Conservation (phyloP, 2,329 filamentous ascomycete genomes). For the Trichoderma sp. region DNA sequence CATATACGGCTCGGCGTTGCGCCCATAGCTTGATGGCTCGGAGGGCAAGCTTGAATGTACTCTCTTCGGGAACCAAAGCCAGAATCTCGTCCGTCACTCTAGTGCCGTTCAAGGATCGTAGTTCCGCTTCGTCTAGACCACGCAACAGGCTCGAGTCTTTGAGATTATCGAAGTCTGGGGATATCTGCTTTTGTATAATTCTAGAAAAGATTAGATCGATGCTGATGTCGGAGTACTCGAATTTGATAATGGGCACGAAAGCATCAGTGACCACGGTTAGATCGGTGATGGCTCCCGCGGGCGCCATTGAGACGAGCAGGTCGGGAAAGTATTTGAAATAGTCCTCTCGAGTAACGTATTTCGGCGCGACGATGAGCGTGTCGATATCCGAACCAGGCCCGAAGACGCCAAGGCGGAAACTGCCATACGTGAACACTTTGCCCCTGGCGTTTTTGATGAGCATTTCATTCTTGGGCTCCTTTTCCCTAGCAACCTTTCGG, state of each 20-base stretch:
- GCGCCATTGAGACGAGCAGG: constrained; percentile 72
- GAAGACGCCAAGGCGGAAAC: constrained; percentile 90
- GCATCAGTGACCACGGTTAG: constrained; percentile 83
- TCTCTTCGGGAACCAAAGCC: constrained; percentile 80
- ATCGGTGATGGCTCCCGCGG: constrained; percentile 76
- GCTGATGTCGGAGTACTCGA: constrained; percentile 85
- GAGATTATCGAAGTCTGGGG: constrained; percentile 63
- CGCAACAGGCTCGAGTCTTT: constrained; percentile 81
- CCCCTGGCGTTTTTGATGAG: constrained; percentile 82
- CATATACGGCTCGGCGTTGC: constrained; percentile 86
- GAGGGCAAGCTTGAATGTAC: constrained; percentile 83
- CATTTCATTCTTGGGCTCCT: constrained; percentile 67
- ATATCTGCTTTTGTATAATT: constrained; percentile 68
- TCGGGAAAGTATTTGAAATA: constrained; percentile 90
- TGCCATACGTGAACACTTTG: constrained; percentile 94
- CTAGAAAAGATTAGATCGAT: constrained; percentile 91
- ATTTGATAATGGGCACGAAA: constrained; percentile 96
- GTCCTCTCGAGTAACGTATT: constrained; percentile 82
- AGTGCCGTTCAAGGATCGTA: constrained; percentile 89
- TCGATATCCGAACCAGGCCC: constrained; percentile 97
- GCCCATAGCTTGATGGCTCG: constrained; percentile 97
- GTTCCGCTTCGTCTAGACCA: constrained; percentile 80
- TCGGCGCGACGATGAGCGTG: constrained; percentile 87
- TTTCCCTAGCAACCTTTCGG: constrained; percentile 70
- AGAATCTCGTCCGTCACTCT: constrained; percentile 93